These are phyloP conservation scores for Aspergillus phoenicis DNA, from an alignment of 2,329 filamentous ascomycete species.

Conservation along the genomic window DNA sequence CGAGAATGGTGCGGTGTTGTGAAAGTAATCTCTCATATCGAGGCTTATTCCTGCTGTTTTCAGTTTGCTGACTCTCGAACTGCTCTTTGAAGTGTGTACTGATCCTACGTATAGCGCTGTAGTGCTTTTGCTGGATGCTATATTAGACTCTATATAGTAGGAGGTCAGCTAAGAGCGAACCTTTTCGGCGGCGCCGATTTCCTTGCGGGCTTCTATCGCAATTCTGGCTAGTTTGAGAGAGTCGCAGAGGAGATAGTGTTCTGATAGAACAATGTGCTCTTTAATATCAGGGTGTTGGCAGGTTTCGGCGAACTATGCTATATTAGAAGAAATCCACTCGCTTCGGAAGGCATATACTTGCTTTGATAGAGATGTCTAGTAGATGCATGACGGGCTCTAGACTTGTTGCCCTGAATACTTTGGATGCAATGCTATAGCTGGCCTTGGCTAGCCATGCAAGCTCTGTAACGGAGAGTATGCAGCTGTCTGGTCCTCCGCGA, in stretches of 20 bases:
- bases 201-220: constrained; percentile 52
- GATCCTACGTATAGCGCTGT: constrained; percentile 63
- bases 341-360: constrained; percentile 20
- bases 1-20: constrained; percentile 68
- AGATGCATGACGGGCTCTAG: constrained; percentile 60
- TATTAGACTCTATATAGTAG: constrained; percentile 18
- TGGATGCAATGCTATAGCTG: constrained; percentile 75
- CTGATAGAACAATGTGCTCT: constrained; percentile 50
- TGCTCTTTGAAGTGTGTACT: constrained; percentile 59
- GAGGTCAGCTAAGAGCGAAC: constrained; percentile 17
- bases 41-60: constrained; percentile 44
- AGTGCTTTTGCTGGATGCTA: constrained; percentile 58
- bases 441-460: constrained; percentile 84
- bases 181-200: constrained; percentile 43
- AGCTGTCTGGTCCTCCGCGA: constrained; percentile 45
- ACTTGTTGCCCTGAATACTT: constrained; percentile 61
- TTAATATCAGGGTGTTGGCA: constrained; percentile 29
- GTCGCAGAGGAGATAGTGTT: constrained; percentile 69
- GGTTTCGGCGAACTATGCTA: constrained; percentile 45
- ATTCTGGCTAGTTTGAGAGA: constrained; percentile 61
- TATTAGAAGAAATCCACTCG: constrained; percentile 35
- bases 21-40: constrained; percentile 56
- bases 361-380: constrained; percentile 48
- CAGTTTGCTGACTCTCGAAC: constrained; percentile 43
- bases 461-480: constrained; percentile 64